Percentiles rank a stretch among this genome's conserved stretches.
These are phyloP conservation scores for Lizonia empirigonia DNA, from an alignment of 2,329 filamentous ascomycete species.

Conservation along the genomic window DNA sequence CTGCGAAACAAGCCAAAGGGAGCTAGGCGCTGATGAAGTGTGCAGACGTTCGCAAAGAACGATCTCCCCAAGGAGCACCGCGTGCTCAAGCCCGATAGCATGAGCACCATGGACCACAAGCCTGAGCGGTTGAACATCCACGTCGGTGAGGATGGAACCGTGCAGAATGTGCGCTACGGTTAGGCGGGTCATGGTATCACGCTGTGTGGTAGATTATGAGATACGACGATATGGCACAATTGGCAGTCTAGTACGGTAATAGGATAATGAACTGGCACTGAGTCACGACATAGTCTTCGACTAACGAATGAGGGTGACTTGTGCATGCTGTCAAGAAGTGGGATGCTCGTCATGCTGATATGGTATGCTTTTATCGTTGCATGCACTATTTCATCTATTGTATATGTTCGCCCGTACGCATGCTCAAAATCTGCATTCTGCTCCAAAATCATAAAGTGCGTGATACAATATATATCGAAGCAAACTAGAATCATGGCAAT, in stretches of 20 bases:
- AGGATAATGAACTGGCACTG: too few species aligned
- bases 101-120: conserved; percentile 56
- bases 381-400: too few species aligned
- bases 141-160: conserved; percentile 55
- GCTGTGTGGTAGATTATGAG: too few species aligned
- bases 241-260: too few species aligned
- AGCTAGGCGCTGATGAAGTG: not conserved
- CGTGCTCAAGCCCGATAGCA: conserved; percentile 53
- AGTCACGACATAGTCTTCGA: too few species aligned
- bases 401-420: not conserved
- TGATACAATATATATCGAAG: not conserved
- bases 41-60: conserved; percentile 57
- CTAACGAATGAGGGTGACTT: too few species aligned
- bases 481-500: not conserved
- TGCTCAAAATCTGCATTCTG: not conserved
- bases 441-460: not conserved
- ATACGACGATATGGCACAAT: too few species aligned
- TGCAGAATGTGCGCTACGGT: conserved; percentile 56
- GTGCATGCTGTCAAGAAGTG: too few species aligned
- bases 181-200: too few species aligned
- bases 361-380: too few species aligned
- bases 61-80: conserved; percentile 57
- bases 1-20: not conserved
- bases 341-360: too few species aligned
- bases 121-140: conserved; percentile 58